Conservation (phyloP, 2,329 filamentous ascomycete species). For the Aspergillus pseudoterreus region DNA sequence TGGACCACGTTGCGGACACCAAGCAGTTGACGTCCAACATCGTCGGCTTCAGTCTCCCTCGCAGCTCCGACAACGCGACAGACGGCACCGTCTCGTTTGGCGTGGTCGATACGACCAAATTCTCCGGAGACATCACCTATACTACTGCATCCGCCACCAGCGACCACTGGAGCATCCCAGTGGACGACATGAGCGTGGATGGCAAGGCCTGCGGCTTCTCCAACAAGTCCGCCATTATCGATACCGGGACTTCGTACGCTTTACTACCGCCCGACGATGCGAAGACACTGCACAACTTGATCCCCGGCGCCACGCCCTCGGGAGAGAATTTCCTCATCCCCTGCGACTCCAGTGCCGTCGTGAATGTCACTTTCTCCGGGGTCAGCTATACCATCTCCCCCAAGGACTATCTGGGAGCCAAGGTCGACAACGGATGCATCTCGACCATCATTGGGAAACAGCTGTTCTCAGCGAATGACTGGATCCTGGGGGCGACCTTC, state of each 20-base stretch:
- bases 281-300: slow-evolving; percentile 61
- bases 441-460: slow-evolving; percentile 74
- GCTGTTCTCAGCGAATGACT: slow-evolving; percentile 59
- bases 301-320: slow-evolving; percentile 58
- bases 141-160: slow-evolving; percentile 49
- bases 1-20: slow-evolving; percentile 58
- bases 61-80: slow-evolving; percentile 61
- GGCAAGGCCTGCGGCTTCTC: slow-evolving; percentile 54
- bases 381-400: slow-evolving; percentile 63
- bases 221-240: slow-evolving; percentile 65
- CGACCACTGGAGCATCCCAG: slow-evolving; percentile 68
- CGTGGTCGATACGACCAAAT: slow-evolving; percentile 62
- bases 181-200: slow-evolving; percentile 64
- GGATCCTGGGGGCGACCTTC: slow-evolving; percentile 83
- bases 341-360: slow-evolving; percentile 59
- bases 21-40: slow-evolving; percentile 61
- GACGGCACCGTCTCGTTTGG: slow-evolving; percentile 79
- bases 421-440: slow-evolving; percentile 40
- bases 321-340: slow-evolving; percentile 67
- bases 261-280: slow-evolving; percentile 68
- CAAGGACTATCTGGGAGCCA: slow-evolving; percentile 64
- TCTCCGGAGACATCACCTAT: slow-evolving; percentile 66
- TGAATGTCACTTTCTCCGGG: slow-evolving; percentile 67
- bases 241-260: slow-evolving; percentile 78
- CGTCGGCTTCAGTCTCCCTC: slow-evolving; percentile 67